These are phyloP conservation scores for Apiotrichum porosum DNA, from an alignment of 1,284 basidiomycete genomes.

Conservation along the genomic window DNA sequence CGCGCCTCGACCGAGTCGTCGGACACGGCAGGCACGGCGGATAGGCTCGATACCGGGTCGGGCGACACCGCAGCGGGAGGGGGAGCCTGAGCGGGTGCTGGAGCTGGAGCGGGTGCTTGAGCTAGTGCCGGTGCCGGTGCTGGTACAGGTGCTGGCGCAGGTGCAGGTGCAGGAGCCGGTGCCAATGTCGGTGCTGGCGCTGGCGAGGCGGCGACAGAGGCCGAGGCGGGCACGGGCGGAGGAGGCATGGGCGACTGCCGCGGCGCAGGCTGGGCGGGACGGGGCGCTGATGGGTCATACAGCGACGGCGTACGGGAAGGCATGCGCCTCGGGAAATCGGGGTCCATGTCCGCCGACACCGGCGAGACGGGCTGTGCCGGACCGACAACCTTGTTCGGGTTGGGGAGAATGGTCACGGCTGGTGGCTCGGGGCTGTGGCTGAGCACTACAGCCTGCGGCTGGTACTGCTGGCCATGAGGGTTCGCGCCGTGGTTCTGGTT, in stretches of 20 bases:
- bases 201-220: too few species aligned
- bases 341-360: slow-evolving; percentile 12
- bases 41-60: not conserved
- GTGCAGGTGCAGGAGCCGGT: too few species aligned
- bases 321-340: slow-evolving; percentile 37
- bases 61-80: too few species aligned
- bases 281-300: slow-evolving; percentile 33
- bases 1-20: slow-evolving; percentile 42
- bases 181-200: too few species aligned
- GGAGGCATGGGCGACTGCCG: not conserved
- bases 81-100: too few species aligned
- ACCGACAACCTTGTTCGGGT: slow-evolving; percentile 3
- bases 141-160: too few species aligned
- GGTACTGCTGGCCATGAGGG: not conserved
- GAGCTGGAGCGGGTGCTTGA: too few species aligned
- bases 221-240: slow-evolving; percentile 11
- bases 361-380: not conserved
- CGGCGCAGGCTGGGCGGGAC: not conserved
- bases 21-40: not conserved
- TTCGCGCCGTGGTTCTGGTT: not conserved
- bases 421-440: slow-evolving; percentile 1
- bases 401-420: slow-evolving; percentile 6
- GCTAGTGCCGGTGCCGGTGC: too few species aligned
- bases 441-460: not conserved
- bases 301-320: slow-evolving; percentile 22